phyloP scores from a whole-genome alignment of 2,329 filamentous ascomycete genomes.

The Leptosphaerulina australis region DNA sequence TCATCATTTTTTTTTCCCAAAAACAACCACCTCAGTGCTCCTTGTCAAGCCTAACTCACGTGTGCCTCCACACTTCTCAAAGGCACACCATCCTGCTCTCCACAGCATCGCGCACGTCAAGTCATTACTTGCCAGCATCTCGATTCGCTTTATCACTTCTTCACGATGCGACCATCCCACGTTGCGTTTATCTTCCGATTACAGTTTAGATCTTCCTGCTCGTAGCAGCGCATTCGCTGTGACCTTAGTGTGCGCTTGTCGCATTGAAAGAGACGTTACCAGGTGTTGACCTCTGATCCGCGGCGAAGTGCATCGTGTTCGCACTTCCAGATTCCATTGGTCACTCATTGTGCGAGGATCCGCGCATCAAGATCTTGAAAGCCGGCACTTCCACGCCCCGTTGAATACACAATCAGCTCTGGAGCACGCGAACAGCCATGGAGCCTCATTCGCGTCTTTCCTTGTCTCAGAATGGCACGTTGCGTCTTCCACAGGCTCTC shows the following conservation, averaged over 20 bases:
- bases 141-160: slow-evolving; percentile 22
- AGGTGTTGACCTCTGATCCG: slow-evolving; percentile 38
- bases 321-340: slow-evolving; percentile 41
- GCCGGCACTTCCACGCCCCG: slow-evolving; percentile 31
- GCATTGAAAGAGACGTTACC: slow-evolving; percentile 33
- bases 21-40: background rate
- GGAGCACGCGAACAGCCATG: slow-evolving; percentile 41
- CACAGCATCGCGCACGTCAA: background rate
- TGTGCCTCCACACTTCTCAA: background rate
- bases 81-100: background rate
- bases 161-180: slow-evolving; percentile 28
- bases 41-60: slow-evolving; percentile 15
- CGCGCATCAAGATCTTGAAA: slow-evolving; percentile 28
- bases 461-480: slow-evolving; percentile 41
- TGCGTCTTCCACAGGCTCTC: slow-evolving; percentile 47
- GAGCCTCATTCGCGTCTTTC: slow-evolving; percentile 46
- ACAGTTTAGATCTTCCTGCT: slow-evolving; percentile 25
- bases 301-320: slow-evolving; percentile 42
- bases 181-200: slow-evolving; percentile 20
- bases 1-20: slow-evolving; percentile 13
- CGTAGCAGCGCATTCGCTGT: slow-evolving; percentile 34
- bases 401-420: slow-evolving; percentile 47
- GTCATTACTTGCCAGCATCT: slow-evolving; percentile 3
- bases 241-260: slow-evolving; percentile 37
- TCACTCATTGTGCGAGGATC: slow-evolving; percentile 22